Percentiles rank a stretch among this genome's conserved stretches.
These are phyloP conservation scores for Tetramitus jugosus DNA, from an alignment of 208 protist genomes.

Conservation along the genomic window DNA sequence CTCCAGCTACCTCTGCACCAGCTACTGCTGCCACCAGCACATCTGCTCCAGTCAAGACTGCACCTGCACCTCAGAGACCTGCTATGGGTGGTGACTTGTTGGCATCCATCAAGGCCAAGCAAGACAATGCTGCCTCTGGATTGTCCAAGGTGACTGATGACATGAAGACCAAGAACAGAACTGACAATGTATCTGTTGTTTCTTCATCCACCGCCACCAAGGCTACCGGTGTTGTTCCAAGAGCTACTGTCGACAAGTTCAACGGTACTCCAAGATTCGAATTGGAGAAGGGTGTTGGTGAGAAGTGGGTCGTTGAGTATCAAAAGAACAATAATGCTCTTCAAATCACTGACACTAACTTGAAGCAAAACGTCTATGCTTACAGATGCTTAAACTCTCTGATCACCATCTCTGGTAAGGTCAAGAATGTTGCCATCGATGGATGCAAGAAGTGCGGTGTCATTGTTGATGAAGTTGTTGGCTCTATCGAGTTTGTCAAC, in stretches of 20 bases:
- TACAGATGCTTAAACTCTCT: not conserved
- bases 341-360: constrained; percentile 1
- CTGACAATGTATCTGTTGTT: not conserved
- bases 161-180: constrained; percentile 13
- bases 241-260: not conserved
- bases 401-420: not conserved
- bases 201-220: not conserved
- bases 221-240: not conserved
- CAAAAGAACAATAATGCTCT: not conserved
- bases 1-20: not conserved
- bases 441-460: constrained; percentile 5
- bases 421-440: constrained; percentile 19
- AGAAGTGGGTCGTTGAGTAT: constrained; percentile 19
- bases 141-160: constrained; percentile 1
- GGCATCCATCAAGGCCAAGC: not conserved
- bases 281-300: not conserved
- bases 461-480: constrained; percentile 11
- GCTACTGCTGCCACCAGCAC: not conserved
- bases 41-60: not conserved
- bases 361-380: constrained; percentile 12
- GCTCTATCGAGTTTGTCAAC: constrained; percentile 16
- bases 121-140: not conserved
- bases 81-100: not conserved
- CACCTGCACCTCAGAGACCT: not conserved
- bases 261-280: constrained; percentile 20